A percentile compares a stretch with the other conserved stretches of the same genome.
Conservation (phyloP, 257 asterid species). For the Euphrasia confusa region DNA sequence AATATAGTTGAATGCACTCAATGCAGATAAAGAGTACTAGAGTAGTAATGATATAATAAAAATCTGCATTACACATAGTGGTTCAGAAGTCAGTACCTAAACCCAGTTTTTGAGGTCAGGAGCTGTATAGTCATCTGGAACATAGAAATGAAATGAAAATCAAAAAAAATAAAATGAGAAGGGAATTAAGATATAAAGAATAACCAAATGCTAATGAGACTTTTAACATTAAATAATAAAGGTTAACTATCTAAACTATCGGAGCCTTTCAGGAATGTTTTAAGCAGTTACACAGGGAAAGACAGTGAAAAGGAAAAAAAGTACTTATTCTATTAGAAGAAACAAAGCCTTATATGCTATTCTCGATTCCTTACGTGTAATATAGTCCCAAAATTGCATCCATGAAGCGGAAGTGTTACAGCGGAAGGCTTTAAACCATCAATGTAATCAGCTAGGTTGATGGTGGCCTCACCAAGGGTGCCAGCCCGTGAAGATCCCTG, state of each 20-base stretch:
- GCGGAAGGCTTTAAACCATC: slow-evolving; percentile 78
- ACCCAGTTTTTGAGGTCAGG: slow-evolving; percentile 96
- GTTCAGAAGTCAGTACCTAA: slow-evolving; percentile 52
- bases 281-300: neutral
- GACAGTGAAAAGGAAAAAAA: neutral
- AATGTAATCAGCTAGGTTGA: slow-evolving; percentile 88
- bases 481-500: slow-evolving; percentile 97
- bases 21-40: neutral
- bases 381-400: slow-evolving; percentile 74
- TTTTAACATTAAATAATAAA: neutral
- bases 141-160: slow-evolving; percentile 25
- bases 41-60: slow-evolving; percentile 22
- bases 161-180: too few species aligned
- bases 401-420: slow-evolving; percentile 75
- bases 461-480: slow-evolving; percentile 80
- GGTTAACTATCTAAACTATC: neutral
- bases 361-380: slow-evolving; percentile 59
- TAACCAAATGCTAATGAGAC: neutral
- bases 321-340: neutral
- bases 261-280: neutral
- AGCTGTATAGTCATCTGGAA: slow-evolving; percentile 88
- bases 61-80: slow-evolving; percentile 23
- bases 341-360: neutral
- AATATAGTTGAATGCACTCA: neutral
- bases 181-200: neutral